Conservation (phyloP, 2,329 filamentous ascomycete genomes). For the Teratosphaeria epicoccoides region DNA sequence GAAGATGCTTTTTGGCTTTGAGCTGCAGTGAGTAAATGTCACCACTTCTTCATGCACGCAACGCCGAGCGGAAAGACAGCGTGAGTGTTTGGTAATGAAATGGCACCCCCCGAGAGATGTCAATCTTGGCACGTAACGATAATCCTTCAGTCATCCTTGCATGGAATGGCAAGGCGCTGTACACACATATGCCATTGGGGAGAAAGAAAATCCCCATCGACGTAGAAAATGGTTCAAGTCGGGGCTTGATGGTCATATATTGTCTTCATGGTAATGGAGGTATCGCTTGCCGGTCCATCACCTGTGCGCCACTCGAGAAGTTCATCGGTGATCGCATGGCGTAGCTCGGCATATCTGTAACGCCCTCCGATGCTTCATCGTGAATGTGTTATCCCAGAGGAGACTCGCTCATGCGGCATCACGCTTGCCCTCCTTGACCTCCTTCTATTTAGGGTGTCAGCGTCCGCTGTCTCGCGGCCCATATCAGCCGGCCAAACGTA, state of each 20-base stretch:
- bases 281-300: background rate
- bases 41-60: slow-evolving; percentile 54
- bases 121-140: slow-evolving; percentile 51
- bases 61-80: slow-evolving; percentile 40
- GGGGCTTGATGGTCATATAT: background rate
- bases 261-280: background rate
- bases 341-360: background rate
- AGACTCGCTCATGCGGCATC: slow-evolving; percentile 59
- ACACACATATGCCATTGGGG: slow-evolving; percentile 55
- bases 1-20: background rate
- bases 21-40: slow-evolving; percentile 30
- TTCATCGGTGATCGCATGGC: background rate
- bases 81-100: slow-evolving; percentile 58
- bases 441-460: slow-evolving; percentile 59
- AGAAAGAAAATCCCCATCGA: slow-evolving; percentile 1
- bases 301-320: background rate
- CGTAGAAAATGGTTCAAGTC: background rate
- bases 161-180: slow-evolving; percentile 53
- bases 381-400: background rate
- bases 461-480: background rate
- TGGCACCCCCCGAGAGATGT: slow-evolving; percentile 21
- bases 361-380: slow-evolving; percentile 2
- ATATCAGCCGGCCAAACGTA: slow-evolving; percentile 41
- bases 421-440: slow-evolving; percentile 92
- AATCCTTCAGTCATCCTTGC: slow-evolving; percentile 56